phyloP scores from a whole-genome alignment of 2,329 filamentous ascomycete genomes.

The Orbilia brochopaga region DNA sequence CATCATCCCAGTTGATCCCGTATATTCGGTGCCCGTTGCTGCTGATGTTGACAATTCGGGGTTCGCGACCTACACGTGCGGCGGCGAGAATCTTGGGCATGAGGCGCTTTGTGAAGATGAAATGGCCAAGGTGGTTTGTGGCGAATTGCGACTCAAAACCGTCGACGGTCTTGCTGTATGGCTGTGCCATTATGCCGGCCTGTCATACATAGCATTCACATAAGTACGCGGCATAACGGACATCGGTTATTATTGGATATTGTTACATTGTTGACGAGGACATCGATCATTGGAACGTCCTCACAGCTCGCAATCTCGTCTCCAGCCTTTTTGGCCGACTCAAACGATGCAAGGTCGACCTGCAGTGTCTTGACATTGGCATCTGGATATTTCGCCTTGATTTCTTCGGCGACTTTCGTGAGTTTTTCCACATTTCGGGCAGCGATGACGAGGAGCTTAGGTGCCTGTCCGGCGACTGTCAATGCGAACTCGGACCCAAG shows the following conservation, averaged over 20 bases:
- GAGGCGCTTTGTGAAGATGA: conserved; percentile 59
- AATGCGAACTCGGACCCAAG: conserved; percentile 58
- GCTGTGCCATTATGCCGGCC: conserved; percentile 56
- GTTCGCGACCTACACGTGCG: conserved; percentile 33
- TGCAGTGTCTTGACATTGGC: conserved; percentile 57
- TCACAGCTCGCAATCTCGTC: conserved; percentile 56
- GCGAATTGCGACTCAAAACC: conserved; percentile 58
- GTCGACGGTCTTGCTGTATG: conserved; percentile 56
- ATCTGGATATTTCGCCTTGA: conserved; percentile 56
- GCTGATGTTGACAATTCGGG: conserved; percentile 59
- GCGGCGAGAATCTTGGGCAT: conserved; percentile 54
- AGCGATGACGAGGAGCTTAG: conserved; percentile 60
- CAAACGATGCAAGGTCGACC: conserved; percentile 59
- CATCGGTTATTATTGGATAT: too few species aligned
- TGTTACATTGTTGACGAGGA: conserved; percentile 59
- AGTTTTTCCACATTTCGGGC: conserved; percentile 60
- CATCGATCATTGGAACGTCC: conserved; percentile 57
- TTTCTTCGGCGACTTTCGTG: conserved; percentile 57
- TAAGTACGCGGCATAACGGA: too few species aligned
- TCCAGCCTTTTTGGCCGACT: conserved; percentile 59
- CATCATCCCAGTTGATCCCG: conserved; percentile 60
- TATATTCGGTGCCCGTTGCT: conserved; percentile 60
- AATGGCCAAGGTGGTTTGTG: conserved; percentile 59
- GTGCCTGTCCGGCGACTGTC: conserved; percentile 59
- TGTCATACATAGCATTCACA: neutral